Conservation (phyloP, 495 filamentous ascomycete species). For the Chaetomium fimeti region DNA sequence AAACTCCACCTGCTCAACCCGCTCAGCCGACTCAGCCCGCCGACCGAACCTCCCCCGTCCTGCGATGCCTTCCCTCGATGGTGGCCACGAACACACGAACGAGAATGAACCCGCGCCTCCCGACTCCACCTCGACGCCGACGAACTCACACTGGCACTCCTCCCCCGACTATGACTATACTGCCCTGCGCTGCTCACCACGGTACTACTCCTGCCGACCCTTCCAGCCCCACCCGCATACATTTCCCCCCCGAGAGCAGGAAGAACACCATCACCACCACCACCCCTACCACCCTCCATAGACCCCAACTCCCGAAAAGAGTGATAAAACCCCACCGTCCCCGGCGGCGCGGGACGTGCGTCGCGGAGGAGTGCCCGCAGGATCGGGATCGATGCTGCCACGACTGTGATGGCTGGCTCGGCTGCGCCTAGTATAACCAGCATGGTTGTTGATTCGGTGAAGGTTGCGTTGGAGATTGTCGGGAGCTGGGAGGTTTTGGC, state of each 20-base stretch:
- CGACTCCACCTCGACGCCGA: background rate
- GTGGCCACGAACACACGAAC: background rate
- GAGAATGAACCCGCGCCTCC: background rate
- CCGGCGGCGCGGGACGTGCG: slow-evolving; percentile 26
- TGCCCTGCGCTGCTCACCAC: background rate
- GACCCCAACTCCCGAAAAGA: background rate
- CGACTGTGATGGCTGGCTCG: slow-evolving; percentile 36
- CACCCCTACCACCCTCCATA: background rate
- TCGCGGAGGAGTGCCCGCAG: slow-evolving; percentile 35
- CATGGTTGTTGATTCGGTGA: slow-evolving; percentile 31
- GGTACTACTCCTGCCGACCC: background rate
- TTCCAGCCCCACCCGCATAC: background rate
- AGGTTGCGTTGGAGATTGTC: slow-evolving; percentile 30
- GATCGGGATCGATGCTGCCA: slow-evolving; percentile 37
- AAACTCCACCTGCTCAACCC: slow-evolving; percentile 3
- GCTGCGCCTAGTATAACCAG: slow-evolving; percentile 34
- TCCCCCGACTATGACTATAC: too few relatives aligned
- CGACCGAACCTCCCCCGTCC: background rate
- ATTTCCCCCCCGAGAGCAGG: too few relatives aligned
- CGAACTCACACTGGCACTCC: background rate
- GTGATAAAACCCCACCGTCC: slow-evolving; percentile 27
- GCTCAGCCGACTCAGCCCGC: background rate
- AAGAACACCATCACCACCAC: background rate
- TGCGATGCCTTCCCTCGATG: background rate
- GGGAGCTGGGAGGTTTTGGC: slow-evolving; percentile 35